Evolutionary conservation across 129 eudicot species (phyloP).

Genomic region (Flaveria brownii): DNA sequence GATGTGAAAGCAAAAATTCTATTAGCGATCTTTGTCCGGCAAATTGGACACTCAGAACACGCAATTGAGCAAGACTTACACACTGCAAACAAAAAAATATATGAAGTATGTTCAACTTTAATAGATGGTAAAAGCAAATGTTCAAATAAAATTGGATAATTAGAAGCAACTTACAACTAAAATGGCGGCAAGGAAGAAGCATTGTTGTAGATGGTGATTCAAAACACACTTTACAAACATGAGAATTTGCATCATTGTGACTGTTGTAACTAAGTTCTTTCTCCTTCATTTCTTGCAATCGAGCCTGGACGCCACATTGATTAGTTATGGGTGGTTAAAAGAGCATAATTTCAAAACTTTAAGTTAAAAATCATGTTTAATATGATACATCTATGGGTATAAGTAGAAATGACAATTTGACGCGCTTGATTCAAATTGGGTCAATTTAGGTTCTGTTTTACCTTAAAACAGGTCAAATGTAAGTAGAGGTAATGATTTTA

Average conservation of each 20-base stretch:
- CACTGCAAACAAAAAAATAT: slow-evolving; percentile 53
- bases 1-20: slow-evolving; percentile 90
- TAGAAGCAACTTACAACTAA: slow-evolving; percentile 55
- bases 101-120: not conserved
- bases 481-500: not conserved
- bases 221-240: slow-evolving; percentile 88
- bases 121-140: not conserved
- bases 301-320: slow-evolving; percentile 55
- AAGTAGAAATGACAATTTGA: not conserved
- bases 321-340: not conserved
- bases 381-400: not conserved
- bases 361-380: not conserved
- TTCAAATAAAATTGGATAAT: not conserved
- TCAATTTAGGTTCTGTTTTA: not conserved
- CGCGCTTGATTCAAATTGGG: not conserved
- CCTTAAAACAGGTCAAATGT: not conserved
- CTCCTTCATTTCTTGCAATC: slow-evolving; percentile 98
- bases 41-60: slow-evolving; percentile 93
- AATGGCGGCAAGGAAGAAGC: slow-evolving; percentile 99
- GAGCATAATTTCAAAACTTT: not conserved
- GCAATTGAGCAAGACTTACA: slow-evolving; percentile 98
- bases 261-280: slow-evolving; percentile 58
- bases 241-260: slow-evolving; percentile 79
- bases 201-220: slow-evolving; percentile 82
- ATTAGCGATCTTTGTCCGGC: slow-evolving; percentile 84